Base-by-base conservation (phyloP, 805 yeast genomes). In the Metschnikowia matae region DNA sequence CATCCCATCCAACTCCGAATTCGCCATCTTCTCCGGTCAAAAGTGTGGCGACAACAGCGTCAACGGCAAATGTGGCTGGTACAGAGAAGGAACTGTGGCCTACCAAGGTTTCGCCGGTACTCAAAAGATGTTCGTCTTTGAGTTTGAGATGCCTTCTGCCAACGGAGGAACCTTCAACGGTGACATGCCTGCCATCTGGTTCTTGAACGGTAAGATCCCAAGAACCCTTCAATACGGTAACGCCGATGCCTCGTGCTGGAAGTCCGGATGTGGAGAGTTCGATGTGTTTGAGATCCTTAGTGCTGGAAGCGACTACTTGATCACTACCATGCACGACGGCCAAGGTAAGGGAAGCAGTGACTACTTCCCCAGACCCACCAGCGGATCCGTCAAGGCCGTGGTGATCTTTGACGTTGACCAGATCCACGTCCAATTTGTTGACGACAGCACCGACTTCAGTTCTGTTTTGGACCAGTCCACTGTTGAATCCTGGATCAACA, bases 151-250 rank as follows among this genome's bases (percentile, higher is more conserved):
- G 99, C 99, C 99, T 57, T 65, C 80, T 52, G 74, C 78, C 54
- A 66, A 78, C 42, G 63, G 75, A 33, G 51, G 51, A 14, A 44
- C 53, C 13, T 41, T 40, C 50, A 90, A 91, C 78, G 78, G 79
- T 64, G 97, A 94, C 70, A 92, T 94, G 98, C 99, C 99, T 59
- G 98, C 99, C 55, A 80, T 91, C 62, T 91, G 98, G 98, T 76
- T 91, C 70, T 82, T 91, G 68, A 91, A 91, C 70, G 96, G 96
- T 55, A 87, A 88, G 78, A 85, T 91, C 65, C 97, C 99, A 73
- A 89, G 99, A 80, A 91, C 97, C 59, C 73, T 84, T 64, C 98
- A 94, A 75, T 94, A 94, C 73, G 97, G 97, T 69, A 75, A 75
- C 53, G 67, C 84, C 23, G 67, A 80, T 18, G 94, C 98, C 78